Evolutionary conservation across 2,329 filamentous ascomycete species (phyloP).

Genomic region (Ascochyta rabiei): DNA sequence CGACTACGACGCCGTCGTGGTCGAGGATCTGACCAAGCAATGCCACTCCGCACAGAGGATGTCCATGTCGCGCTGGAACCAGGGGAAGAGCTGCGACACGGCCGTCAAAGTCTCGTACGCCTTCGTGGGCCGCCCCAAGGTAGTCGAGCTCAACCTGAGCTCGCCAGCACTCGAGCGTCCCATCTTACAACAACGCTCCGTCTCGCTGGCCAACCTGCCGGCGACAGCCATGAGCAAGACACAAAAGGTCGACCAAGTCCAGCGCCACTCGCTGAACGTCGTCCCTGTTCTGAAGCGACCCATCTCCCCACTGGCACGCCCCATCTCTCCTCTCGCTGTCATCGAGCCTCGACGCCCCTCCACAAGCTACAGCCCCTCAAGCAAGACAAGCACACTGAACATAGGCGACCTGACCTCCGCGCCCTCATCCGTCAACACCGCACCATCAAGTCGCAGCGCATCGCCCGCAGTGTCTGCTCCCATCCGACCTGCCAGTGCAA

Average conservation of each 20-base stretch:
- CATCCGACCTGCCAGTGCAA: constrained; percentile 31
- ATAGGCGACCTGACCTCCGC: constrained; percentile 32
- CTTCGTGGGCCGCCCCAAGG: constrained; percentile 47
- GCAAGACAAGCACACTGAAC: constrained; percentile 28
- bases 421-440: constrained; percentile 31
- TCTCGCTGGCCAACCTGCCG: constrained; percentile 43
- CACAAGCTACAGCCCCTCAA: constrained; percentile 35
- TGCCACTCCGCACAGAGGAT: constrained; percentile 39
- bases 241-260: constrained; percentile 32
- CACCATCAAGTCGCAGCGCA: constrained; percentile 32
- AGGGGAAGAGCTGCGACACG: constrained; percentile 45
- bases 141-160: constrained; percentile 41
- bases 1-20: constrained; percentile 41
- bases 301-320: constrained; percentile 23
- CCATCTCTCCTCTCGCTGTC: constrained; percentile 31
- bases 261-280: constrained; percentile 36
- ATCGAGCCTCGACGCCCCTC: constrained; percentile 36
- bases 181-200: constrained; percentile 35
- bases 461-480: constrained; percentile 30
- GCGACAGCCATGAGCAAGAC: constrained; percentile 37
- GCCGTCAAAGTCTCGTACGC: constrained; percentile 47
- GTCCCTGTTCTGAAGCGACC: constrained; percentile 17
- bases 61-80: constrained; percentile 41
- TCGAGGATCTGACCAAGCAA: constrained; percentile 37
- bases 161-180: constrained; percentile 30